These are phyloP conservation scores for Candida cerambycidarum DNA, from an alignment of 805 yeast genomes.

Conservation along the genomic window DNA sequence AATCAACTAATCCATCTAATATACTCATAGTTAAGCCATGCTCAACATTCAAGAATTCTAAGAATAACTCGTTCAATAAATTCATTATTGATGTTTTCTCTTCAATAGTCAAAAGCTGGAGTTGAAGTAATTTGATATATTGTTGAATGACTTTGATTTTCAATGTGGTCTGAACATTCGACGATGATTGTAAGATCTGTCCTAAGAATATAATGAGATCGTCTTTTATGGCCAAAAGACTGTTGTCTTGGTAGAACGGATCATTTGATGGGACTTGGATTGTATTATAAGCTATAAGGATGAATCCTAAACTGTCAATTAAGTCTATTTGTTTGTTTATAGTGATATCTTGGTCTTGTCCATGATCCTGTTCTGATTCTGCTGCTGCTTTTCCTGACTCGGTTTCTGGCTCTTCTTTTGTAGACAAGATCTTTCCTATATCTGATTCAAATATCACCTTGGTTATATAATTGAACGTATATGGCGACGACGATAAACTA, in stretches of 20 bases:
- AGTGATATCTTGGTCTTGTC: constrained; percentile 34
- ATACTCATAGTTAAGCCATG: constrained; percentile 54
- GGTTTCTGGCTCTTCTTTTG: no score
- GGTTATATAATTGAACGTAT: constrained; percentile 50
- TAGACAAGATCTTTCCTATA: constrained; percentile 42
- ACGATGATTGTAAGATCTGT: constrained; percentile 65
- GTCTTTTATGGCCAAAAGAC: constrained; percentile 56
- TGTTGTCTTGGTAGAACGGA: constrained; percentile 24
- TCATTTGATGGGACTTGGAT: constrained; percentile 5
- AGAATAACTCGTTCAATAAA: constrained; percentile 60
- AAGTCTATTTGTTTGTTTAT: constrained; percentile 59
- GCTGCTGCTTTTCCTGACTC: no score
- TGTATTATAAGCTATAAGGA: constrained; percentile 48
- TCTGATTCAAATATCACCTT: constrained; percentile 31
- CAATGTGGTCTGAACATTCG: constrained; percentile 67
- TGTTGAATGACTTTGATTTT: constrained; percentile 67
- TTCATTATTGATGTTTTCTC: constrained; percentile 66
- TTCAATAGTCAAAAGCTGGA: constrained; percentile 49
- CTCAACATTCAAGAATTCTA: constrained; percentile 37
- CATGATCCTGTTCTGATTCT: constrained; percentile 21
- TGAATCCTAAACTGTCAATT: constrained; percentile 59
- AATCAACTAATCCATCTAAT: constrained; percentile 53
- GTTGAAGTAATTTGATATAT: constrained; percentile 53
- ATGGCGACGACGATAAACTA: constrained; percentile 47
- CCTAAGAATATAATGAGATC: constrained; percentile 65